A percentile compares a stretch with the other conserved stretches of the same genome.
Evolutionary conservation across 2,329 filamentous ascomycete species (phyloP).

Genomic region (Talaromyces sp.): DNA sequence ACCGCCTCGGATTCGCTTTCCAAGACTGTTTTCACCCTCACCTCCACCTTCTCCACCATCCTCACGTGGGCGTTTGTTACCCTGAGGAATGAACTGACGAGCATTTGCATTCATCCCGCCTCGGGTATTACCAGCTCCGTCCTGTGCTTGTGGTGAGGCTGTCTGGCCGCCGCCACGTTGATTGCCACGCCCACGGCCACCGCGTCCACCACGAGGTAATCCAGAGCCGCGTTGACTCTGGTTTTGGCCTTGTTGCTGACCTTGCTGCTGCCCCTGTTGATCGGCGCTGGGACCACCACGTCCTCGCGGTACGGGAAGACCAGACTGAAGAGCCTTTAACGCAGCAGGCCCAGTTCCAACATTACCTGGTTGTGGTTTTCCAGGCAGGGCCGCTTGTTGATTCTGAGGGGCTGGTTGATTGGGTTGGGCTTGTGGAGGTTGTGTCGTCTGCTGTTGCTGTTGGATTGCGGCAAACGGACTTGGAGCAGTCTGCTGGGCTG

Average conservation of each 20-base stretch:
- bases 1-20: conserved; percentile 45
- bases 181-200: conserved; percentile 31
- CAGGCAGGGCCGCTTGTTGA: conserved; percentile 23
- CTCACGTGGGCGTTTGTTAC: conserved; percentile 52
- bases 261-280: conserved; percentile 1
- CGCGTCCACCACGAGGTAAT: conserved; percentile 30
- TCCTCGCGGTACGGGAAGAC: conserved; percentile 39
- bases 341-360: conserved; percentile 32
- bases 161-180: conserved; percentile 26
- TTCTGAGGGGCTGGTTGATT: conserved; percentile 22
- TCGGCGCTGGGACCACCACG: conserved; percentile 24
- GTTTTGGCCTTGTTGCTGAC: conserved; percentile 1
- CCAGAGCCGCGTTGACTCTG: conserved; percentile 8
- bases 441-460: background rate
- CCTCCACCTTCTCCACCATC: conserved; percentile 38
- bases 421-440: conserved; percentile 1
- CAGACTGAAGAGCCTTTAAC: conserved; percentile 39
- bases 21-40: conserved; percentile 14
- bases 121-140: conserved; percentile 26
- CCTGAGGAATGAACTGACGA: conserved; percentile 52
- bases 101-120: conserved; percentile 45
- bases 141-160: conserved; percentile 22
- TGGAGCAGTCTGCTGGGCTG: conserved; percentile 14
- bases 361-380: conserved; percentile 25
- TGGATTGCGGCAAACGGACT: conserved; percentile 6